phyloP scores from a whole-genome alignment of 495 filamentous ascomycete species.

The Aspergillus ellipticus region DNA sequence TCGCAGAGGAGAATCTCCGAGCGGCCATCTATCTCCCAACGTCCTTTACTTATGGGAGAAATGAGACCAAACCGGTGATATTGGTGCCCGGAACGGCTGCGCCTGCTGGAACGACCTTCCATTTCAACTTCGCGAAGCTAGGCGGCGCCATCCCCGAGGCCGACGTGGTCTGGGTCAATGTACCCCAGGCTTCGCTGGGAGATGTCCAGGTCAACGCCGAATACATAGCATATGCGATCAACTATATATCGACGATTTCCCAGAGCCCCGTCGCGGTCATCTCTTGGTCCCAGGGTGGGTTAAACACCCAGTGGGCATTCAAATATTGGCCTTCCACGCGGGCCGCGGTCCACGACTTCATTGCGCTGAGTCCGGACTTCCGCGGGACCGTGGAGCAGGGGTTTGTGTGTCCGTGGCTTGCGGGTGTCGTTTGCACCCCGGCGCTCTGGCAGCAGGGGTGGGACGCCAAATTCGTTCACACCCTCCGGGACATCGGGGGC shows the following conservation, averaged over 20 bases:
- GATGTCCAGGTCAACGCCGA: slow-evolving; percentile 44
- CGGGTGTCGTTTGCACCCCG: slow-evolving; percentile 25
- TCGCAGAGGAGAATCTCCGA: slow-evolving; percentile 35
- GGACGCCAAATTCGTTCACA: slow-evolving; percentile 34
- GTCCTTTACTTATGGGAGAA: slow-evolving; percentile 33
- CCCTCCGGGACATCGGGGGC: slow-evolving; percentile 33
- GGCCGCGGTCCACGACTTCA: slow-evolving; percentile 31
- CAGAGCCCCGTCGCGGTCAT: slow-evolving; percentile 33
- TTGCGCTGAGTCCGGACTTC: slow-evolving; percentile 45
- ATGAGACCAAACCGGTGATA: slow-evolving; percentile 34
- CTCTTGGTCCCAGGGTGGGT: slow-evolving; percentile 48
- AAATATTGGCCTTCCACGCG: slow-evolving; percentile 52
- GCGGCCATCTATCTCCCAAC: slow-evolving; percentile 41
- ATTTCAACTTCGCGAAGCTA: slow-evolving; percentile 43
- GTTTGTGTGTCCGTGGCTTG: slow-evolving; percentile 23
- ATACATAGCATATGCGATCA: slow-evolving; percentile 39
- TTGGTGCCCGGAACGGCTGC: slow-evolving; percentile 46
- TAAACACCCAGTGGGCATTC: slow-evolving; percentile 47
- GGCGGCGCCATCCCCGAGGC: slow-evolving; percentile 23
- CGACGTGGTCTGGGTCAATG: slow-evolving; percentile 50
- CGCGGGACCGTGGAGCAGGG: slow-evolving; percentile 38
- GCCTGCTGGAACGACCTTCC: slow-evolving; percentile 34
- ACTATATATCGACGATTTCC: slow-evolving; percentile 42
- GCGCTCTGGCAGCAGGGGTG: slow-evolving; percentile 42
- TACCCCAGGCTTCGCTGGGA: slow-evolving; percentile 34